Percentiles rank a stretch among this genome's conserved stretches.
Conservation (phyloP, 805 yeast species). For the Candida yuanshanica region DNA sequence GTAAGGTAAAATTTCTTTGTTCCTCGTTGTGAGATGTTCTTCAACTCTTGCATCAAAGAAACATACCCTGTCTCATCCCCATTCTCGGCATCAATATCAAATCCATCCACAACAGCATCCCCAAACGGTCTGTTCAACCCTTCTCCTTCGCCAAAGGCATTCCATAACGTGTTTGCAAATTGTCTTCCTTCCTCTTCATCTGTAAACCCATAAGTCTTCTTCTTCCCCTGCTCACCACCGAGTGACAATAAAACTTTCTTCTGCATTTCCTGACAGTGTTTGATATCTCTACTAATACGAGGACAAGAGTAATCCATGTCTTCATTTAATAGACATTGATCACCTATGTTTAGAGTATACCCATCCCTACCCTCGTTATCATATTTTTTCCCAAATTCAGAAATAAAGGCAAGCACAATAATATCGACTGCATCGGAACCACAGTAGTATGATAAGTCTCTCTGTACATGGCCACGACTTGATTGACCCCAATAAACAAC, state of each 20-base stretch:
- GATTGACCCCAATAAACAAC: slow-evolving; percentile 79
- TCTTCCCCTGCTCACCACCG: slow-evolving; percentile 63
- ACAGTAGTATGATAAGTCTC: slow-evolving; percentile 50
- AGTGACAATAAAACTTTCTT: slow-evolving; percentile 72
- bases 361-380: slow-evolving; percentile 9
- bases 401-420: slow-evolving; percentile 57
- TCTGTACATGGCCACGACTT: slow-evolving; percentile 42
- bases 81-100: slow-evolving; percentile 86
- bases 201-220: slow-evolving; percentile 65
- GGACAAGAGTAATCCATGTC: slow-evolving; percentile 37
- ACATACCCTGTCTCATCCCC: slow-evolving; percentile 59
- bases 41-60: slow-evolving; percentile 47
- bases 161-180: slow-evolving; percentile 55
- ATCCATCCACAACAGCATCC: slow-evolving; percentile 76
- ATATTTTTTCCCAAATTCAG: slow-evolving; percentile 15
- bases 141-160: slow-evolving; percentile 55
- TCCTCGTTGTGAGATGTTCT: slow-evolving; percentile 31
- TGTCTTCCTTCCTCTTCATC: slow-evolving; percentile 66
- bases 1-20: slow-evolving; percentile 51
- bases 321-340: slow-evolving; percentile 32
- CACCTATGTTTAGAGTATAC: slow-evolving; percentile 49
- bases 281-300: slow-evolving; percentile 62
- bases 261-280: slow-evolving; percentile 72
- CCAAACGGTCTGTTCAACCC: slow-evolving; percentile 50
- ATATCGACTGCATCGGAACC: slow-evolving; percentile 63